Evolutionary conservation across 805 yeast species (phyloP), one percentile per base, ranked within the genome.

Genomic region (Grigorovia jiainica): DNA sequence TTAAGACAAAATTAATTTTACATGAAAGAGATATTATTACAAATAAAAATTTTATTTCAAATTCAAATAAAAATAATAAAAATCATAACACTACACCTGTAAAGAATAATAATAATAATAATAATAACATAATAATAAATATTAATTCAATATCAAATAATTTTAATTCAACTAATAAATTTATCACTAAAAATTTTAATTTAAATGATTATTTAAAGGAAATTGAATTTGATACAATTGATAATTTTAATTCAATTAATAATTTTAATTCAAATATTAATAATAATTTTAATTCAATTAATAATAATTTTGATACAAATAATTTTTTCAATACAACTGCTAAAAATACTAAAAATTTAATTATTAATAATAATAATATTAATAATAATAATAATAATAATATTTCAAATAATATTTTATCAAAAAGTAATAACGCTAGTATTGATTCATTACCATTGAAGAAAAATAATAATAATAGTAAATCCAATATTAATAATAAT

Each of bases 1-100:
- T 57, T 44, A 47, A 45, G 36, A 47, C 56, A 30, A 49, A 48
- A 23, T 40, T 55, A 7, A 44, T 45, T 23, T 17, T 39, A 25
- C 42, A 33, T 33, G 42, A 39, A 31, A 21, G 23, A 19, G 41
- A 38, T 20, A 35, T 13, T 24, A n/a, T 40, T 15, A 29, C 16
- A 8, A 33, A 40, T 32, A 23, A 29, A 5, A 30, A 40, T 20
- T 16, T n/a, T n/a, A n/a, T n/a, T n/a, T n/a, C n/a, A n/a, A n/a
- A n/a, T 7, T 15, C 32, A 15, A 11, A 4, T 15, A 21, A 15
- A 4, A 8, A 23, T 18, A 25, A 33, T 7, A 10, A 23, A 10
- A 10, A 24, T 24, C 8, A 24, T 24, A 13, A 24, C 27, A 24
- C 8, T 7, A 24, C 27, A 11, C 7, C 5, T 16, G 10, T n/a